These are phyloP conservation scores for Pythium insidiosum DNA, from an alignment of 352 stramenopile genomes.

Conservation along the genomic window DNA sequence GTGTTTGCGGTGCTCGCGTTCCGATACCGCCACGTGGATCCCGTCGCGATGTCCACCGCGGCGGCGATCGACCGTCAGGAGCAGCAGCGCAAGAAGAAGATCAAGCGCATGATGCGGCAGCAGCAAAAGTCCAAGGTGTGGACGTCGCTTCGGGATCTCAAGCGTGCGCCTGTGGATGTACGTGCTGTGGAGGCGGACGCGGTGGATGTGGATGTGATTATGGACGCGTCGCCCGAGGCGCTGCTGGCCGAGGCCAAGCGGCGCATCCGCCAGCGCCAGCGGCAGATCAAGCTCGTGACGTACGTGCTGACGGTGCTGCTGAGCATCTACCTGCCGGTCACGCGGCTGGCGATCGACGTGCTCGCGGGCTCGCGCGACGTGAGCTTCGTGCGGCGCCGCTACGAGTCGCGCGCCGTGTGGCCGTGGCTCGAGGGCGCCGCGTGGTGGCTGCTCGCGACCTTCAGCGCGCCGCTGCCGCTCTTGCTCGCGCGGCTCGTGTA, in stretches of 20 bases:
- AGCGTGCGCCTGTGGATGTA: too few relatives aligned
- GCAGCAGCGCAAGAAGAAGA: too few relatives aligned
- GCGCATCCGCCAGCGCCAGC: conserved; percentile 11
- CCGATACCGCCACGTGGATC: conserved; percentile 23
- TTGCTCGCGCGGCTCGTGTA: conserved; percentile 21
- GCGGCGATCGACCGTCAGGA: too few relatives aligned
- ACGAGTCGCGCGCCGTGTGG: conserved; percentile 10
- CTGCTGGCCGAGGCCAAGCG: conserved; percentile 21
- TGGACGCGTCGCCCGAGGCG: conserved; percentile 30
- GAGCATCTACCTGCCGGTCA: conserved; percentile 37
- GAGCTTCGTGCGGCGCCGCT: conserved; percentile 5
- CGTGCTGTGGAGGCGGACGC: too few relatives aligned
- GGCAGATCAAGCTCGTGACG: too few relatives aligned
- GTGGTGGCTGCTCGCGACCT: conserved; percentile 23
- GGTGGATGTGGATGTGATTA: too few relatives aligned
- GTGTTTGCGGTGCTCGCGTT: conserved; percentile 32
- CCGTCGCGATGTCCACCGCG: conserved; percentile 44
- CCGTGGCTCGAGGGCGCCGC: conserved; percentile 13
- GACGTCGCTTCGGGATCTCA: too few relatives aligned
- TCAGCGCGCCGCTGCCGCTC: conserved; percentile 25
- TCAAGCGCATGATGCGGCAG: too few relatives aligned
- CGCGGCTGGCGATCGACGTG: conserved; percentile 27
- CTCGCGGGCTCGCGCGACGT: conserved; percentile 5
- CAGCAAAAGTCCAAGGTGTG: too few relatives aligned
- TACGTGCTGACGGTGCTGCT: conserved; percentile 30